phyloP scores from a whole-genome alignment of 139 green algal species.

The Yamagishiella unicocca region DNA sequence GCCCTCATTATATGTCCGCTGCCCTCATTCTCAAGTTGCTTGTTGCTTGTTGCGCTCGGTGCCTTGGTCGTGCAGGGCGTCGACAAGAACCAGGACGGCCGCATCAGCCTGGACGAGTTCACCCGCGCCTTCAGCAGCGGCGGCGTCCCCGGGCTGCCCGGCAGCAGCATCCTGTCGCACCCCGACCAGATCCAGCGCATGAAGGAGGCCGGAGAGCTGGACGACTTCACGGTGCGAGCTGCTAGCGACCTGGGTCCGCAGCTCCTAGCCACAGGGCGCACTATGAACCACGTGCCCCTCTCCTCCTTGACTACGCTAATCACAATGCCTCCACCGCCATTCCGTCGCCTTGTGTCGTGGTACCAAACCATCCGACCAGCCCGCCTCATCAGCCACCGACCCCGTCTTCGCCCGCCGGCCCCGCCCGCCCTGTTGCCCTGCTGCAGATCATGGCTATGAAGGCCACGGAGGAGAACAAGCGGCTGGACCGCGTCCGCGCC shows the following conservation, averaged over 20 bases:
- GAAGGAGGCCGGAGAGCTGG: conserved; percentile 39
- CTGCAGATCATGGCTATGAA: conserved; percentile 47
- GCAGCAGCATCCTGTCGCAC: conserved; percentile 24
- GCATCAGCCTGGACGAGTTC: conserved; percentile 54
- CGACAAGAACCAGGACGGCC: conserved; percentile 55
- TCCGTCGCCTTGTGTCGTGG: no score
- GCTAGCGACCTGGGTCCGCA: no score
- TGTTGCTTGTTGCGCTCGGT: no score
- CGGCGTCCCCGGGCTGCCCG: conserved; percentile 52
- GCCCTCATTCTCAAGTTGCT: no score
- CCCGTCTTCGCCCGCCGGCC: no score
- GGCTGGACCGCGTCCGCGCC: conserved; percentile 14
- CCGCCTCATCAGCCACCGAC: no score
- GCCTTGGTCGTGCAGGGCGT: conserved; percentile 28
- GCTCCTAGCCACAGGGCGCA: no score
- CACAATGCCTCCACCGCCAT: no score
- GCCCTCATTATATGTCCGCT: no score
- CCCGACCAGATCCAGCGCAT: conserved; percentile 32
- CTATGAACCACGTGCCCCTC: no score
- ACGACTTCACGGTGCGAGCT: conserved; percentile 48
- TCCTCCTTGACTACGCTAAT: no score
- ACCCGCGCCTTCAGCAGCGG: conserved; percentile 43
- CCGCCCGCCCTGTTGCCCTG: neutral
- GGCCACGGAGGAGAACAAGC: conserved; percentile 33
- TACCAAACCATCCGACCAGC: no score